Evolutionary conservation across 1,284 basidiomycete genomes (phyloP).

Genomic region (Thecaphora frezii): DNA sequence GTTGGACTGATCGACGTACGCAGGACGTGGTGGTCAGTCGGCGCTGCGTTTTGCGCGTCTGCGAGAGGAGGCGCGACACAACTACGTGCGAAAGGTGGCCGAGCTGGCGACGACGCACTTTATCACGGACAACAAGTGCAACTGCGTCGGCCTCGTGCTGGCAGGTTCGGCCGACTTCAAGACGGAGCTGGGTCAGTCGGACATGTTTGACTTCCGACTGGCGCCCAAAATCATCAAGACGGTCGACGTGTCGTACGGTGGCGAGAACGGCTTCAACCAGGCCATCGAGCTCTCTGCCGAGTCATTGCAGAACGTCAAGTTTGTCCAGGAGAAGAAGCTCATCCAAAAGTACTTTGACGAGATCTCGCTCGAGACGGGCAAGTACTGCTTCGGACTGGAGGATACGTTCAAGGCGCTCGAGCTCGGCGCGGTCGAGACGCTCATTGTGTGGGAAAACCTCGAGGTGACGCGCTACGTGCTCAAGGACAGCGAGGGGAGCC

Average conservation of each 20-base stretch:
- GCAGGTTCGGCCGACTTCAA: conserved; percentile 99
- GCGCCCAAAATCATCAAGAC: conserved; percentile 70
- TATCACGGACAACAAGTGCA: conserved; percentile 97
- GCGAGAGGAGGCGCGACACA: conserved; percentile 98
- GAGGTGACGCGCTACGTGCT: conserved; percentile 53
- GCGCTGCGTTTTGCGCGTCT: conserved; percentile 99
- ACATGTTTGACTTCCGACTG: conserved; percentile 91
- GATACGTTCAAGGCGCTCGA: conserved; percentile 97
- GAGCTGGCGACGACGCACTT: conserved; percentile 96
- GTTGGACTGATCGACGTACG: not conserved
- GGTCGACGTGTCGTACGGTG: conserved; percentile 95
- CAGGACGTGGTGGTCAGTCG: conserved; percentile 92
- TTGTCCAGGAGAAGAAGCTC: conserved; percentile 91
- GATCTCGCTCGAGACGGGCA: conserved; percentile 94
- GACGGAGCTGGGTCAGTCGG: conserved; percentile 91
- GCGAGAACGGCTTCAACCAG: conserved; percentile 98
- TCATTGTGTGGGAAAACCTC: conserved; percentile 94
- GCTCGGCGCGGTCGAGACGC: conserved; percentile 91
- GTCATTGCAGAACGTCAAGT: conserved; percentile 95
- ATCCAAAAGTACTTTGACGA: conserved; percentile 96
- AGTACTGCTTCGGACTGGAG: conserved; percentile 96
- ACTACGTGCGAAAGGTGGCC: conserved; percentile 98
- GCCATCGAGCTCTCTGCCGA: conserved; percentile 96
- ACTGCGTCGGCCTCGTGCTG: conserved; percentile 93
- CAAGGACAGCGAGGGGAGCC: conserved; percentile 49